Conservation (phyloP, 2,329 filamentous ascomycete genomes). For the Ophiocordyceps camponoti-leonardi region DNA sequence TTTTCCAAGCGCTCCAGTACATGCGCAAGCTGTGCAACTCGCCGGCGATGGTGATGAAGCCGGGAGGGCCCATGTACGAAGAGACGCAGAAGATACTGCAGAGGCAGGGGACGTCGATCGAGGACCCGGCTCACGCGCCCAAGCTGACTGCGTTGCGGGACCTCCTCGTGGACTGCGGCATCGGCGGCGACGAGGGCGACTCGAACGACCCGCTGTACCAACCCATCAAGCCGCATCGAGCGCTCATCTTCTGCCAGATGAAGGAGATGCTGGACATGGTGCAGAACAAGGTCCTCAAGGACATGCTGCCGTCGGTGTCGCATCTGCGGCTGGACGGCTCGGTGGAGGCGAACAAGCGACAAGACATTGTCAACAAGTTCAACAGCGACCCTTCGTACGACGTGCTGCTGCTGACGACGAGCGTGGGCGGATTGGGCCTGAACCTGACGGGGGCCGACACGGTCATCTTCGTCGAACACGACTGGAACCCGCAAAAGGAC, state of each 20-base stretch:
- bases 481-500: constrained; percentile 99
- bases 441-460: constrained; percentile 96
- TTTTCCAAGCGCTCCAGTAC: constrained; percentile 97
- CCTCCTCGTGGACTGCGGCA: constrained; percentile 94
- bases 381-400: constrained; percentile 97
- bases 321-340: constrained; percentile 87
- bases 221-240: constrained; percentile 90
- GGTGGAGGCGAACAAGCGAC: constrained; percentile 82
- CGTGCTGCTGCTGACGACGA: constrained; percentile 81
- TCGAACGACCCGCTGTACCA: constrained; percentile 44
- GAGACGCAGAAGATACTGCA: constrained; percentile 68
- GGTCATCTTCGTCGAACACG: constrained; percentile 97
- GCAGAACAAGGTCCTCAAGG: constrained; percentile 78
- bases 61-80: constrained; percentile 77
- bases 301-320: constrained; percentile 80
- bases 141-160: constrained; percentile 85
- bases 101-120: constrained; percentile 63
- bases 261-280: constrained; percentile 99
- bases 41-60: constrained; percentile 88
- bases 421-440: constrained; percentile 81
- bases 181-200: constrained; percentile 57
- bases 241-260: constrained; percentile 97
- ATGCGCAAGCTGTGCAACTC: constrained; percentile 99
- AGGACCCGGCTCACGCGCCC: constrained; percentile 76
- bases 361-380: constrained; percentile 98